Evolutionary conservation across 495 filamentous ascomycete species (phyloP), one percentile per base, ranked within the genome.

Genomic region (Xylaria flabelliformis): DNA sequence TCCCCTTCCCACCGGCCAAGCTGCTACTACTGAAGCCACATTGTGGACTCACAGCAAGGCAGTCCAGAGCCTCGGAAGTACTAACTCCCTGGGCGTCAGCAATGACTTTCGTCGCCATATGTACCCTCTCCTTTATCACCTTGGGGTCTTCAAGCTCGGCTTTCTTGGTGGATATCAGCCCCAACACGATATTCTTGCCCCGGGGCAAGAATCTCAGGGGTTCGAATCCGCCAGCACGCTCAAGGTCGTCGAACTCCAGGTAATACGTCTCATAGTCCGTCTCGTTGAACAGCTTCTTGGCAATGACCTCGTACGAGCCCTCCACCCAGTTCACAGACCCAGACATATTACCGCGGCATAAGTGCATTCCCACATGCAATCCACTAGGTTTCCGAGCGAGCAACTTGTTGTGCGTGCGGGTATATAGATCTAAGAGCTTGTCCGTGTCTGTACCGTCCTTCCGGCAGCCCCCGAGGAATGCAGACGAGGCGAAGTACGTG

Each of bases 261-360:
- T 93, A 94, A 83, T 92, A 94, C 3, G 91, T 93, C 81, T 91
- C 86, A 21, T 93, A 90, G 76, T 92, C 87, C 66, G 94, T 87
- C 73, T 91, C 85, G 71, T 90, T 85, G 86, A 95, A 95, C 24
- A 95, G 86, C 82, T 92, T 93, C 74, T 86, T 85, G 59, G 93
- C 93, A 70, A 95, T 93, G 55, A 86, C 85, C 80, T 95, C 93
- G 78, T 95, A 95, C 39, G 89, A 90, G 39, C 93, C 93, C 79
- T 92, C 90, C 71, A 90, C 89, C 83, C 94, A 95, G 83, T 93
- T 90, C 36, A 90, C 87, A 36, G 88, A 89, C 64, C 90, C 88
- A 73, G 92, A 88, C 80, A 94, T 94, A 83, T 94, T 95, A 51
- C 92, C 92, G 66, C 91, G 89, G 84, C 92, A 94, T 62, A 94